Evolutionary conservation across 1,284 basidiomycete species (phyloP).

Genomic region (Pseudomicrostroma phylloplanum): DNA sequence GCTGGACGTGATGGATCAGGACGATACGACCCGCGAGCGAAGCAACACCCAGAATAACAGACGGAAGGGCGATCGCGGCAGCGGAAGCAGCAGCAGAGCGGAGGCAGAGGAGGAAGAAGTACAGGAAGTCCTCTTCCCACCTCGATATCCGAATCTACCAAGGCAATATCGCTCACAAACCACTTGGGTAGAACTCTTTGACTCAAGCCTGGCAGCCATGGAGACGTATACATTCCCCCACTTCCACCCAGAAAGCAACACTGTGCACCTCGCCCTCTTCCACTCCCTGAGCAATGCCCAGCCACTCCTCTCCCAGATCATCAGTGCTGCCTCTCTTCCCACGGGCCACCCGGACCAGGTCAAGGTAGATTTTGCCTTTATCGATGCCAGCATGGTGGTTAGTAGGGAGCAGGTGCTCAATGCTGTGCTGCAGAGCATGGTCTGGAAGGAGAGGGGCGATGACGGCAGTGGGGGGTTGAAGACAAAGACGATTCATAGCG

Average conservation of each 20-base stretch:
- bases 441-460: not conserved
- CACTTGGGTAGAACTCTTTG: too few species aligned
- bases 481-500: not conserved
- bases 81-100: too few species aligned
- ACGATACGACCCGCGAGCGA: too few species aligned
- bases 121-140: too few species aligned
- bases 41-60: too few species aligned
- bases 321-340: not conserved
- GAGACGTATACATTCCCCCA: constrained; percentile 3
- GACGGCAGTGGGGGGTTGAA: not conserved
- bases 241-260: not conserved
- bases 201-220: not conserved
- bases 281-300: not conserved
- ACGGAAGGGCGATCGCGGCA: too few species aligned
- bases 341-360: not conserved
- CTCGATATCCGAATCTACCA: too few species aligned
- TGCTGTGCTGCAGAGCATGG: not conserved
- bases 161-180: too few species aligned
- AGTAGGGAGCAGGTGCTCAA: constrained; percentile 1
- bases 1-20: too few species aligned
- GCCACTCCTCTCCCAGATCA: not conserved
- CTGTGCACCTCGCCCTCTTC: constrained; percentile 2
- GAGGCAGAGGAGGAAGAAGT: too few species aligned
- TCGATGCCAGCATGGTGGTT: not conserved
- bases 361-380: not conserved